These are phyloP conservation scores for Schwanniomyces occidentalis DNA, from an alignment of 805 yeast genomes.

Conservation along the genomic window DNA sequence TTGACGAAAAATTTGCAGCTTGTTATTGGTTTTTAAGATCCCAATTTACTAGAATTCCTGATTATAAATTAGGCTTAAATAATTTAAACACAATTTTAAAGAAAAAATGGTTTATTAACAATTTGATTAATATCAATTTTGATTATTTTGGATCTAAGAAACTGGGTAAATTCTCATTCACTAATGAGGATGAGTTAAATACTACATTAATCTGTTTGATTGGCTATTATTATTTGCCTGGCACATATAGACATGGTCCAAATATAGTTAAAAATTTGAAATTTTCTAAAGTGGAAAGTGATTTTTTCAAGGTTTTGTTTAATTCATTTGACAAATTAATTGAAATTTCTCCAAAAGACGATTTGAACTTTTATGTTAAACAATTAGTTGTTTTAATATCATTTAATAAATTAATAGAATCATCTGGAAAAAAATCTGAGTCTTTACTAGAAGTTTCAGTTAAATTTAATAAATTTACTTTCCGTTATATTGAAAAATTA, in stretches of 20 bases:
- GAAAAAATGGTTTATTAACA: conserved; percentile 33
- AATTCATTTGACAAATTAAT: conserved; percentile 12
- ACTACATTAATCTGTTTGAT: conserved; percentile 34
- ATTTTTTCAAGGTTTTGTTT: conserved; percentile 21
- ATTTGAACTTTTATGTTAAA: conserved; percentile 16
- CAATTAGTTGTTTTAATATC: conserved; percentile 27
- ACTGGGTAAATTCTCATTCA: conserved; percentile 12
- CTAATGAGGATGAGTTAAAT: conserved; percentile 16
- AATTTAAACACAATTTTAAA: conserved; percentile 44
- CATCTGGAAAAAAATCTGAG: conserved; percentile 6
- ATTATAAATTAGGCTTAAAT: conserved; percentile 46
- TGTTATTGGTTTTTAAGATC: conserved; percentile 58
- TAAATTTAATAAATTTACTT: conserved; percentile 16
- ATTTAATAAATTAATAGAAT: conserved; percentile 16
- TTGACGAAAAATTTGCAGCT: conserved; percentile 48
- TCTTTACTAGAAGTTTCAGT: conserved; percentile 7
- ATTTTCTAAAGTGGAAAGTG: conserved; percentile 23
- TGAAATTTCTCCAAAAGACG: conserved; percentile 6
- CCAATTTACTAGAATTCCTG: conserved; percentile 50
- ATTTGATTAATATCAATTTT: conserved; percentile 21
- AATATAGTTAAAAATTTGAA: conserved; percentile 20
- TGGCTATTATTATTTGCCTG: conserved; percentile 46
- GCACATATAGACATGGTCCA: conserved; percentile 21
- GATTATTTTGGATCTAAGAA: conserved; percentile 10
- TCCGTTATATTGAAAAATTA: conserved; percentile 22